Conservation (phyloP, 306 rosid species). For the Prunus mira region DNA sequence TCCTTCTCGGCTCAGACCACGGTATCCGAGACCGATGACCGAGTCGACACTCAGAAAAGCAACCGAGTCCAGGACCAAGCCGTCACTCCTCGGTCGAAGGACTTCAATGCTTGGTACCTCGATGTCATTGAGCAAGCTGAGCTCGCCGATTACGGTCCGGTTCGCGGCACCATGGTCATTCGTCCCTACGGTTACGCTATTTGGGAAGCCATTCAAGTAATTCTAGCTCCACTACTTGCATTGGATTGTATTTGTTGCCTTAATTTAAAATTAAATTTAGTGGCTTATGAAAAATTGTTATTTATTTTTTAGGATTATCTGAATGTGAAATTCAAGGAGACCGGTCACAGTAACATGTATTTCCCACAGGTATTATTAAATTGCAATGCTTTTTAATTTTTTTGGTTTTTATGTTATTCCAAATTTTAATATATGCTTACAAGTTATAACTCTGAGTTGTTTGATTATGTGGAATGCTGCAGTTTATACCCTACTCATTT, state of each 20-base stretch:
- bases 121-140: constrained; percentile 81
- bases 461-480: constrained; percentile 31
- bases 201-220: constrained; percentile 96
- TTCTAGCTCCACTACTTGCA: neutral
- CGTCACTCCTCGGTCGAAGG: constrained; percentile 86
- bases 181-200: constrained; percentile 96
- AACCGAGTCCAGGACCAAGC: constrained; percentile 54
- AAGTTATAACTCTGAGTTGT: neutral
- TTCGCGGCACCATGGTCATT: constrained; percentile 97
- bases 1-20: constrained; percentile 49
- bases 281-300: neutral
- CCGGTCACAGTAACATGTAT: constrained; percentile 95
- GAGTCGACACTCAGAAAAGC: constrained; percentile 44
- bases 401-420: neutral
- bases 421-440: neutral
- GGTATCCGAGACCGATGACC: constrained; percentile 40
- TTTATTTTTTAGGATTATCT: constrained; percentile 61
- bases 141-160: constrained; percentile 99
- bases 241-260: too few species aligned
- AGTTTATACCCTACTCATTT: constrained; percentile 93
- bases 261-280: neutral
- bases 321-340: constrained; percentile 90
- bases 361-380: constrained; percentile 74
- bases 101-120: constrained; percentile 94
- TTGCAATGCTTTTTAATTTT: neutral